A percentile compares a stretch with the other conserved stretches of the same genome.
Evolutionary conservation across 2,329 filamentous ascomycete species (phyloP).

Genomic region (Fusarium pseudocircinatum): DNA sequence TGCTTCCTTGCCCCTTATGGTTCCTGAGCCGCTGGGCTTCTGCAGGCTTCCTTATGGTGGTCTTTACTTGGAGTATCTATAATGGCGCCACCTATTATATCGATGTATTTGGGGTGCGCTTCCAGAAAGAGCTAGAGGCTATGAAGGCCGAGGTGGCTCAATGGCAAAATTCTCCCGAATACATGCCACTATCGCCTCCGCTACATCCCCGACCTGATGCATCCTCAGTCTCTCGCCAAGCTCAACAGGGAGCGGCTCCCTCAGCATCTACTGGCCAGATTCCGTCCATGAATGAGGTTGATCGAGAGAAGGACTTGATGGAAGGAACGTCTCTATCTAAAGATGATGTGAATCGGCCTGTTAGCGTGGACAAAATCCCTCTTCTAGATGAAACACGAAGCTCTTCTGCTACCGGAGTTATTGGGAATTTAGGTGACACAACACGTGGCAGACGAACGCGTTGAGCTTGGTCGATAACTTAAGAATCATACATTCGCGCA

Average conservation of each 20-base stretch:
- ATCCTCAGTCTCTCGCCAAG: conserved; percentile 10
- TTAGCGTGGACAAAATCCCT: conserved; percentile 65
- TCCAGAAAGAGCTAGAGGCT: conserved; percentile 94
- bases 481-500: background rate
- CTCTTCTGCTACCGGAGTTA: conserved; percentile 53
- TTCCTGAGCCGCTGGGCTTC: conserved; percentile 89
- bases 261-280: conserved; percentile 29
- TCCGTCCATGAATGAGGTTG: conserved; percentile 25
- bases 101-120: conserved; percentile 94
- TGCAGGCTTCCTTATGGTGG: conserved; percentile 75
- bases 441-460: conserved; percentile 58
- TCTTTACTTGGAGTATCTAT: conserved; percentile 97
- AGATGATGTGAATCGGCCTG: conserved; percentile 34
- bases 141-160: conserved; percentile 89
- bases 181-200: conserved; percentile 50
- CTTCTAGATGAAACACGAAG: conserved; percentile 59
- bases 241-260: conserved; percentile 20
- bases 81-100: conserved; percentile 99
- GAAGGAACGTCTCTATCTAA: conserved; percentile 24
- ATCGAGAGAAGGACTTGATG: conserved; percentile 30
- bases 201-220: conserved; percentile 46
- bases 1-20: conserved; percentile 95
- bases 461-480: conserved; percentile 13
- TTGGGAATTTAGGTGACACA: conserved; percentile 56
- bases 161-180: conserved; percentile 76